Conservation (phyloP, 2,329 filamentous ascomycete genomes). For the Dendryphion nanum region DNA sequence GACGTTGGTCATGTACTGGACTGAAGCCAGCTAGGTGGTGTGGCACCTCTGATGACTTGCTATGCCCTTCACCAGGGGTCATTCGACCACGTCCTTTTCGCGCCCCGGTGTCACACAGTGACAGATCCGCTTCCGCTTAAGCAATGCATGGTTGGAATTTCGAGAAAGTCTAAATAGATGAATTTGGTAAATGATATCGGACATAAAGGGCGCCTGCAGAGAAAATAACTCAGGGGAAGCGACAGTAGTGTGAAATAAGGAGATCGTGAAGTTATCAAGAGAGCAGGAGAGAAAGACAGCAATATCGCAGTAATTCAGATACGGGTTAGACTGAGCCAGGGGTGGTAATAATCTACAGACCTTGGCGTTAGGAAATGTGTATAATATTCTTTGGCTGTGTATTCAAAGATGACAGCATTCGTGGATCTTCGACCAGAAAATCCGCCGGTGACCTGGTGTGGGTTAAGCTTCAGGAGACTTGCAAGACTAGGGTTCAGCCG, state of each 20-base stretch:
- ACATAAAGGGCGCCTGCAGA: neutral
- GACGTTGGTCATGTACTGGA: constrained; percentile 13
- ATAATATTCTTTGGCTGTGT: too few species aligned
- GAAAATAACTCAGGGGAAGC: constrained; percentile 1
- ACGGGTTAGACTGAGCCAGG: too few species aligned
- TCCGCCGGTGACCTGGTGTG: too few species aligned
- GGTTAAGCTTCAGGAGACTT: constrained; percentile 7
- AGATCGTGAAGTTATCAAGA: constrained; percentile 7
- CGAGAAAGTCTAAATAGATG: constrained; percentile 1
- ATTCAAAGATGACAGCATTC: too few species aligned
- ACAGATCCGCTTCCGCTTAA: neutral
- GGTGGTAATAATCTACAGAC: too few species aligned
- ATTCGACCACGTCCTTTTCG: neutral
- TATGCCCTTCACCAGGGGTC: constrained; percentile 4
- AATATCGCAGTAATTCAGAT: too few species aligned
- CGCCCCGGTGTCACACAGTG: neutral
- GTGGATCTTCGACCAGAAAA: too few species aligned
- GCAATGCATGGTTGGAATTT: constrained; percentile 1
- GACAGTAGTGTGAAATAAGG: constrained; percentile 8
- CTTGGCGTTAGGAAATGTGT: too few species aligned
- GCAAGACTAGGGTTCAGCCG: constrained; percentile 21
- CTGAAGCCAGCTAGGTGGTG: too few species aligned
- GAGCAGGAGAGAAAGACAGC: too few species aligned
- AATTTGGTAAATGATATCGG: neutral
- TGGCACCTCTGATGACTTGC: constrained; percentile 13